Conservation (phyloP, 2,329 filamentous ascomycete genomes). For the Exophiala oligosperma region DNA sequence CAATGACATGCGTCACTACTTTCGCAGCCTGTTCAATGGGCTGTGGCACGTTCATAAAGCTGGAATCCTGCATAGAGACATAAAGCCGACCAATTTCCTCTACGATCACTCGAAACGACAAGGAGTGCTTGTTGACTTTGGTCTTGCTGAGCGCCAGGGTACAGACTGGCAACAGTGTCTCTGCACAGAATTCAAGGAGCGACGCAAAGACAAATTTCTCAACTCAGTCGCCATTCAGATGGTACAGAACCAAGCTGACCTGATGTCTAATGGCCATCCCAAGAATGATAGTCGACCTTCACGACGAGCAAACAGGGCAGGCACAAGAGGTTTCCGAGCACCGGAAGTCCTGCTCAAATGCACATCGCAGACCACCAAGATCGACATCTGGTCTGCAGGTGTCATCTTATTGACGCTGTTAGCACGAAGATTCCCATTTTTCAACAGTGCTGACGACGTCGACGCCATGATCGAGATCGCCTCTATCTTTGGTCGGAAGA, state of each 20-base stretch:
- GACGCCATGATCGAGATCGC: conserved; percentile 97
- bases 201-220: conserved; percentile 55
- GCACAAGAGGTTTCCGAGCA: conserved; percentile 91
- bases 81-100: conserved; percentile 74
- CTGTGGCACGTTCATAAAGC: conserved; percentile 79
- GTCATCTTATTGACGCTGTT: conserved; percentile 97
- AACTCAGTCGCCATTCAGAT: conserved; percentile 34
- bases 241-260: conserved; percentile 34
- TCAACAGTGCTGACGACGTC: conserved; percentile 97
- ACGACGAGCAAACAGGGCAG: conserved; percentile 87
- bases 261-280: conserved; percentile 68
- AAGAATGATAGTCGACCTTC: conserved; percentile 87
- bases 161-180: conserved; percentile 76
- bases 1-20: conserved; percentile 83
- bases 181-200: conserved; percentile 67
- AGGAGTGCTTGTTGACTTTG: conserved; percentile 97
- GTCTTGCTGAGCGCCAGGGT: conserved; percentile 77
- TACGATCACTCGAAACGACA: conserved; percentile 55
- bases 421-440: conserved; percentile 91
- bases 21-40: conserved; percentile 83
- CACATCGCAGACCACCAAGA: conserved; percentile 87
- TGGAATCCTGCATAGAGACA: conserved; percentile 88
- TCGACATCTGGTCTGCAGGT: conserved; percentile 95
- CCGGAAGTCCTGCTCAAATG: conserved; percentile 97
- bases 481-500: conserved; percentile 82